Evolutionary conservation across 2,329 filamentous ascomycete species (phyloP), one percentile per base, ranked within the genome.

Genomic region (Botrytis medusae): DNA sequence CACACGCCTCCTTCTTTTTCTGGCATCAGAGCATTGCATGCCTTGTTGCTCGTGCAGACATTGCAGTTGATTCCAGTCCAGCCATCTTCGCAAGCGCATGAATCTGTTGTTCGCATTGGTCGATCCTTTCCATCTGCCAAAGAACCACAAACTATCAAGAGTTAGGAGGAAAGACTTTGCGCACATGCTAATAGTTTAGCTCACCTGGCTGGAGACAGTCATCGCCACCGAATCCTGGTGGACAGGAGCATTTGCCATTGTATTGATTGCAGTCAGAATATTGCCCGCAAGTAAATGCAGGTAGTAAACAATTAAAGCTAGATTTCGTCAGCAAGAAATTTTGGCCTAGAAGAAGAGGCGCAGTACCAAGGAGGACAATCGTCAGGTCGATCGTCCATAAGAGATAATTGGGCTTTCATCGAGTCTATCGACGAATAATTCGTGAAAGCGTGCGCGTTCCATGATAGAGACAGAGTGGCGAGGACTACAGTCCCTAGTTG

Each of bases 11-110:
- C 94, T 75, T 93, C 88, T 5, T 89, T 89, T 22, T 91, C 90
- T 6, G 93, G 93, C 91, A 97, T 97, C 83, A 99, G 85, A 48
- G 93, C 91, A 81, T 96, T 90, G 80, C 96, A 99, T 25, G 93
- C 95, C 77, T 92, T 86, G 81, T 98, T 87, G 6, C 90, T 90
- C 74, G 92, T 90, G 83, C 96, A 99, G 73, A 99, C 93, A 79
- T 96, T 99, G 88, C 96, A 99, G 85, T 99, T 99, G 84, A 99
- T 95, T 76, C 96, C 96, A 59, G 89, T 89, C 96, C 96, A 99
- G 72, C 96, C 96, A 54, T 97, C 93, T 80, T 95, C 92, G 82
- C 96, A 99, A 60, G 94, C 85, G 84, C 96, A 99, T 59, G 86
- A 85, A 73, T 90, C 87, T 75, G 89, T 90, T 70, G 89, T 85